These are phyloP conservation scores for Elsinoe perseae DNA, from an alignment of 2,329 filamentous ascomycete genomes.

Conservation along the genomic window DNA sequence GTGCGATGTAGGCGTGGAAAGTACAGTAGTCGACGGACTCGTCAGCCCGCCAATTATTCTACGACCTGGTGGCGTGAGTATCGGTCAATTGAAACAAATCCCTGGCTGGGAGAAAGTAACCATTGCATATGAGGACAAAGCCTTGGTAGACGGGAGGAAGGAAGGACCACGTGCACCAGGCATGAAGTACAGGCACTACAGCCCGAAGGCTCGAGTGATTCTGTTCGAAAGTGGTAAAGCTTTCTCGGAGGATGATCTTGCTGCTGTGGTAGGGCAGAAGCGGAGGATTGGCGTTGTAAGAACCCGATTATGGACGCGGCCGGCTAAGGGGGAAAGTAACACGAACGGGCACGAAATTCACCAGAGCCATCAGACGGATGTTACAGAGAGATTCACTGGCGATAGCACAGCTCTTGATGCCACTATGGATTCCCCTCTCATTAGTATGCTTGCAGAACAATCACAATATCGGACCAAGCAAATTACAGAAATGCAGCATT, in stretches of 20 bases:
- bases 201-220: conserved; percentile 76
- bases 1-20: conserved; percentile 87
- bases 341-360: not conserved
- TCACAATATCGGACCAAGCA: not conserved
- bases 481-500: not conserved
- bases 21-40: conserved; percentile 89
- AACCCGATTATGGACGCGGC: conserved; percentile 30
- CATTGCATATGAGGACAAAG: conserved; percentile 70
- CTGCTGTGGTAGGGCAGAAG: conserved; percentile 22
- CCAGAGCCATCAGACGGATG: not conserved
- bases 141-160: conserved; percentile 51
- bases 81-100: conserved; percentile 67
- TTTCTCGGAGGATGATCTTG: conserved; percentile 27
- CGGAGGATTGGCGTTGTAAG: conserved; percentile 35
- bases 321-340: conserved; percentile 18
- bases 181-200: conserved; percentile 99
- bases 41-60: conserved; percentile 73
- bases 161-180: conserved; percentile 69
- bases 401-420: conserved; percentile 19
- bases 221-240: conserved; percentile 59
- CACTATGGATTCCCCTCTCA: not conserved
- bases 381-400: not conserved
- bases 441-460: conserved; percentile 7
- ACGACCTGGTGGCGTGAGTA: conserved; percentile 75
- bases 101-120: conserved; percentile 73